phyloP scores from a whole-genome alignment of 2,329 filamentous ascomycete genomes.

The Grosmannia clavigera region DNA sequence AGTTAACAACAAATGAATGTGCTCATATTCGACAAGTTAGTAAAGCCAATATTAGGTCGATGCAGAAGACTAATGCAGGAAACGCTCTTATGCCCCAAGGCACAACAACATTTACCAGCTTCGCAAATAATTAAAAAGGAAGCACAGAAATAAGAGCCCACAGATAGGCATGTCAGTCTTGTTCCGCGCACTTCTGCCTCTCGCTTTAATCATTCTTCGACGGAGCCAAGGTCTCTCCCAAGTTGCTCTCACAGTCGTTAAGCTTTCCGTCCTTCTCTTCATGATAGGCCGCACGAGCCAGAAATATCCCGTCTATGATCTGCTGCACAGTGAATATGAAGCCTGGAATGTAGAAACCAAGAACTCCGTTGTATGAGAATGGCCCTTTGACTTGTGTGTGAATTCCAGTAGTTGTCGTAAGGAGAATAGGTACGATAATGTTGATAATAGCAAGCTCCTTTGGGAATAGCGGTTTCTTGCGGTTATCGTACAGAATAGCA shows the following conservation, averaged over 20 bases:
- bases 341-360: constrained; percentile 3
- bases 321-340: constrained; percentile 4
- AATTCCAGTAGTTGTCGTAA: constrained; percentile 3
- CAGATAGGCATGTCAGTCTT: no score
- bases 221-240: neutral
- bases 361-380: constrained; percentile 3
- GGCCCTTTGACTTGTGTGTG: constrained; percentile 2
- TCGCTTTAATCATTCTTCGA: neutral
- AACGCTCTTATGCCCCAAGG: no score
- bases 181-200: neutral
- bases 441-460: constrained; percentile 5
- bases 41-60: no score
- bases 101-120: no score
- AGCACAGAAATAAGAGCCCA: no score
- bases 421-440: constrained; percentile 5
- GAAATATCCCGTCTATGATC: neutral
- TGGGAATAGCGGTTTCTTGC: constrained; percentile 2
- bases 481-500: constrained; percentile 6
- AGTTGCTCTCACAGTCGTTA: neutral
- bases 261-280: neutral
- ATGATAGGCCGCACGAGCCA: neutral
- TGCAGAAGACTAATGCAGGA: no score
- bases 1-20: no score
- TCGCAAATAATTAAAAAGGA: no score
- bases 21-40: no score